phyloP scores from a whole-genome alignment of 352 stramenopile species.

The Phytophthora chlamydospora region DNA sequence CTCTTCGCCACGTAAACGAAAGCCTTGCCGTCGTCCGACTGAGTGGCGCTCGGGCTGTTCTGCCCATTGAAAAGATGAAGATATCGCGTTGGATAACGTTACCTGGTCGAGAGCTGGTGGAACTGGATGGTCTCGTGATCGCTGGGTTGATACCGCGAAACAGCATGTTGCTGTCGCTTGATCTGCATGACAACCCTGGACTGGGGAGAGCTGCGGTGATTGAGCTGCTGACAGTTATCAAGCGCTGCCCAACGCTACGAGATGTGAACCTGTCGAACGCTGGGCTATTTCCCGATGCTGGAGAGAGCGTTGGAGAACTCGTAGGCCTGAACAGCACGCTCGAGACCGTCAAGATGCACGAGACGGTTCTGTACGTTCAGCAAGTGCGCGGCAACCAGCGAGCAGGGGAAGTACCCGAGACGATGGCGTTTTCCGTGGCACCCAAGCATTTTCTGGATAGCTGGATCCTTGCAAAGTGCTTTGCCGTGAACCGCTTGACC shows the following conservation, averaged over 20 bases:
- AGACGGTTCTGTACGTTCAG: conserved; percentile 48
- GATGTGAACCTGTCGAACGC: conserved; percentile 62
- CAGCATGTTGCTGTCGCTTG: conserved; percentile 57
- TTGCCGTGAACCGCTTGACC: conserved; percentile 67
- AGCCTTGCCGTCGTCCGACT: conserved; percentile 55
- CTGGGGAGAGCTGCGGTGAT: conserved; percentile 61
- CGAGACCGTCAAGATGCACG: conserved; percentile 64
- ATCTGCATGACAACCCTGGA: conserved; percentile 62
- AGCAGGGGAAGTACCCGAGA: conserved; percentile 28
- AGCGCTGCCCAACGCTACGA: conserved; percentile 55
- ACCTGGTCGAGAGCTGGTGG: conserved; percentile 38
- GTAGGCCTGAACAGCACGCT: conserved; percentile 67
- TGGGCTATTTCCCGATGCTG: conserved; percentile 63
- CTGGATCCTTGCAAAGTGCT: conserved; percentile 73
- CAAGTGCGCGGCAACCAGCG: conserved; percentile 51
- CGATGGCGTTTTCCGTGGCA: conserved; percentile 36
- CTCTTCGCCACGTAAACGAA: conserved; percentile 55
- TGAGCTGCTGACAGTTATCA: conserved; percentile 61
- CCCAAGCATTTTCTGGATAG: conserved; percentile 57
- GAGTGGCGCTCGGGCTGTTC: conserved; percentile 42
- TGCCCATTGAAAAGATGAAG: conserved; percentile 71
- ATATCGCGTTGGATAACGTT: conserved; percentile 66
- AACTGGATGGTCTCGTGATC: conserved; percentile 72
- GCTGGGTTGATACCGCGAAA: conserved; percentile 65
- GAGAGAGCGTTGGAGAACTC: conserved; percentile 61